These are phyloP conservation scores for Trichoderma asperelloides DNA, from an alignment of 495 filamentous ascomycete species.

Conservation along the genomic window DNA sequence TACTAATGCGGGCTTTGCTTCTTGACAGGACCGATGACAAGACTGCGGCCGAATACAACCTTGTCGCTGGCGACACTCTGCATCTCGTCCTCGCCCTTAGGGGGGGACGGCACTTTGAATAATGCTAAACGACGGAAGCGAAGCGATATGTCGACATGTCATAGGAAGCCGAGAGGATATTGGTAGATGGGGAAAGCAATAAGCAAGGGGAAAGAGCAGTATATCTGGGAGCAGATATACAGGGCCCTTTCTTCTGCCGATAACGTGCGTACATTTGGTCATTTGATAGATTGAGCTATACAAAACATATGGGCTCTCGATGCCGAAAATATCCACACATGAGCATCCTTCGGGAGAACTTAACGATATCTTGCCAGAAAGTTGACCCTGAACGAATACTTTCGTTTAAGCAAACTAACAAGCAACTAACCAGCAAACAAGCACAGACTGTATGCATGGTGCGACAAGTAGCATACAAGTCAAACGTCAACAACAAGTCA, in stretches of 20 bases:
- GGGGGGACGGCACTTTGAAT: slow-evolving; percentile 47
- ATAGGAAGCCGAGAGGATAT: neutral
- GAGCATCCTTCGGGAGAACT: no score
- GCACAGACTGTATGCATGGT: no score
- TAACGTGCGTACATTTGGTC: neutral
- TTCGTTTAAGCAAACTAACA: no score
- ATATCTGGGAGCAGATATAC: neutral
- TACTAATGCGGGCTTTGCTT: neutral
- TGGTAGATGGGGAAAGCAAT: neutral
- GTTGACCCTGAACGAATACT: no score
- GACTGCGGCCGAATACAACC: slow-evolving; percentile 72
- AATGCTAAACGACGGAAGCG: neutral
- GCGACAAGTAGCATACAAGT: no score
- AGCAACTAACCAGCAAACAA: no score
- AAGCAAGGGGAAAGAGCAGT: neutral
- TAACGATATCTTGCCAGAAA: no score
- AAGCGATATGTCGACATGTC: slow-evolving; percentile 1
- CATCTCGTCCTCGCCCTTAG: slow-evolving; percentile 91
- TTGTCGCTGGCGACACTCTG: slow-evolving; percentile 87
- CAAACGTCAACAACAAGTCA: no score
- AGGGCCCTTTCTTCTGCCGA: neutral
- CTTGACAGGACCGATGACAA: slow-evolving; percentile 82
- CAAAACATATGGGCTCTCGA: neutral
- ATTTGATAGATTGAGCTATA: slow-evolving; percentile 3
- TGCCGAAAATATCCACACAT: neutral